These are phyloP conservation scores for Beauveria sp. DNA, from an alignment of 2,329 filamentous ascomycete genomes.

Conservation along the genomic window DNA sequence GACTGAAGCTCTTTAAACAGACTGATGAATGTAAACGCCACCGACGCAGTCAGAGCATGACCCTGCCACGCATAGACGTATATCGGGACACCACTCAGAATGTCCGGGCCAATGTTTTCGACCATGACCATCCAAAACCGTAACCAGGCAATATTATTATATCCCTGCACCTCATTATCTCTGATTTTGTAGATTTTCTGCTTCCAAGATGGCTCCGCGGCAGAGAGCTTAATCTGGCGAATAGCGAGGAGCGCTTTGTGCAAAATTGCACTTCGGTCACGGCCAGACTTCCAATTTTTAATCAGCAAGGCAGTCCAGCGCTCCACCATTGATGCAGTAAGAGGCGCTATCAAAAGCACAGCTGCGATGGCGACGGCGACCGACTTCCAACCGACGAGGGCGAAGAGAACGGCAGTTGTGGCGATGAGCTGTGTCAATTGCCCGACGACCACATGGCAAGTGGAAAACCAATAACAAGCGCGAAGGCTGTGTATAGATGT, in stretches of 20 bases:
- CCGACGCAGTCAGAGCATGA: background rate
- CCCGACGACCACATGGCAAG: background rate
- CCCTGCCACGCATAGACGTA: background rate
- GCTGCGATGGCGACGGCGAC: background rate
- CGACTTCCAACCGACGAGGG: background rate
- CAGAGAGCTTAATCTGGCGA: constrained; percentile 13
- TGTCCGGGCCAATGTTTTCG: constrained; percentile 5
- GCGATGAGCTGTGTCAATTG: background rate
- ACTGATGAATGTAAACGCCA: constrained; percentile 12
- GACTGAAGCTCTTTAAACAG: constrained; percentile 11
- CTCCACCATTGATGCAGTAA: background rate
- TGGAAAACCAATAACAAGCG: background rate
- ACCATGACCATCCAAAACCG: background rate
- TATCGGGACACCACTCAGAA: constrained; percentile 6
- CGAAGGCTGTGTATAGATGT: background rate
- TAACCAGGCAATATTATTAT: background rate
- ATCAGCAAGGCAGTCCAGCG: background rate
- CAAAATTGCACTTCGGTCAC: background rate
- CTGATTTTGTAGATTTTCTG: constrained; percentile 7
- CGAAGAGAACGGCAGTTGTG: background rate
- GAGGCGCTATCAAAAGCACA: background rate
- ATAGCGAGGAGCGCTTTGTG: constrained; percentile 5
- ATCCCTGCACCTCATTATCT: constrained; percentile 2
- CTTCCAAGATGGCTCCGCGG: constrained; percentile 9
- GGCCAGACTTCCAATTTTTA: background rate